These are phyloP conservation scores for Xylariaceae sp. DNA, from an alignment of 2,329 filamentous ascomycete genomes.

Conservation along the genomic window DNA sequence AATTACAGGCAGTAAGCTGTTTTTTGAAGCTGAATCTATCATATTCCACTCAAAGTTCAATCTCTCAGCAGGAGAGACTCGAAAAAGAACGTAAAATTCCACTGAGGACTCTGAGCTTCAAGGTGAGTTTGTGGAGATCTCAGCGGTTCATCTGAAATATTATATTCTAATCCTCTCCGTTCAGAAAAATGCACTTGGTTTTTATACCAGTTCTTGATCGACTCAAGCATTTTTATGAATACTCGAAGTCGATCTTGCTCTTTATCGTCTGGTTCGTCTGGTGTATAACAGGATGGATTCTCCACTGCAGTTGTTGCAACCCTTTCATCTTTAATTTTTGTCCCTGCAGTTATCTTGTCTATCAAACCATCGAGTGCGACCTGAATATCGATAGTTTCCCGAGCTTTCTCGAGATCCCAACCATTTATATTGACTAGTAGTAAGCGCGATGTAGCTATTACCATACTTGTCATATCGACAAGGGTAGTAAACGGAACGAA, in stretches of 20 bases:
- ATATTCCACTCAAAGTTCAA: too few relatives aligned
- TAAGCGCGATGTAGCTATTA: constrained; percentile 39
- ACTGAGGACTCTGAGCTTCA: constrained; percentile 14
- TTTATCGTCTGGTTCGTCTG: constrained; percentile 12
- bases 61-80: constrained; percentile 11
- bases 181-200: background rate
- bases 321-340: constrained; percentile 24
- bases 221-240: constrained; percentile 3
- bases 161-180: background rate
- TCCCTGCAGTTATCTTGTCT: constrained; percentile 10
- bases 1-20: too few relatives aligned
- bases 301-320: constrained; percentile 28
- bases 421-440: constrained; percentile 36
- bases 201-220: constrained; percentile 15
- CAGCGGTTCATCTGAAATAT: background rate
- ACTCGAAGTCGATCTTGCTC: constrained; percentile 10
- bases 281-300: constrained; percentile 15
- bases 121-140: background rate
- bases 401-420: constrained; percentile 36
- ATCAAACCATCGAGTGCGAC: constrained; percentile 30
- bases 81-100: constrained; percentile 26
- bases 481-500: constrained; percentile 34
- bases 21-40: too few relatives aligned
- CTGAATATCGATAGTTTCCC: constrained; percentile 33
- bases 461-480: constrained; percentile 37